Evolutionary conservation across 345 rosid species (phyloP), one percentile per base, ranked within the genome.

Genomic region (Xanthoceras sorbifolium): DNA sequence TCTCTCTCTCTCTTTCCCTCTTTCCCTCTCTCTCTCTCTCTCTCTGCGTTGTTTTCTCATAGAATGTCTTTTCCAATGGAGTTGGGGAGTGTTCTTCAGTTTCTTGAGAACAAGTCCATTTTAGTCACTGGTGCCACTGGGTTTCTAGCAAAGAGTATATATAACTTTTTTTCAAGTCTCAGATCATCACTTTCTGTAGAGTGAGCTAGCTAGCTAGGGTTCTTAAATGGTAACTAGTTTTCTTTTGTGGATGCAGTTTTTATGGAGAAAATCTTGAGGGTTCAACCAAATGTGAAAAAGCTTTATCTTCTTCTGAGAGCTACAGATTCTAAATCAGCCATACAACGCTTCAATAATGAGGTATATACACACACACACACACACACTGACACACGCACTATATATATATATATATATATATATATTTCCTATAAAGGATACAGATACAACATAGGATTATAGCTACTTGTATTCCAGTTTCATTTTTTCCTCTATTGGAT

Each of bases 211-310:
- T 23, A 26, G 26, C 22, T 14, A 10, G 20, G 12, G 8, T 3
- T 20, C 14, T 36, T 6, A 20, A 31, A 42, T 7, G 59, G 32
- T 25, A 8, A 22, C 3, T 42, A 42, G 5, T 59, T 59, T 75
- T 11, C 5, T 14, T 40, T 14, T 15, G 17, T 9, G 32, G 14
- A 2, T 82, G 81, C 87, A 92, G 97, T 94, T 76, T 87, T 92
- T 64, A 72, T 89, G 88, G 99, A 95, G 90, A 93, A 93, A 82
- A 80, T 89, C 57, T 22, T 90, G 55, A 93, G 98, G 74, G 86
- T 91, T 55, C 98, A 94, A 74, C 97, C 97, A 40, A 89, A 93
- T 46, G 86, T 91, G 78, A 93, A 86, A 91, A 94, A 83, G 83
- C 59, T 94, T 12, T 94, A 86, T 73, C 93, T 93, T 78, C 92